Evolutionary conservation across 768 basidiomycete species (phyloP), one percentile per base, ranked within the genome.

Genomic region (Phylloporus arenicola): DNA sequence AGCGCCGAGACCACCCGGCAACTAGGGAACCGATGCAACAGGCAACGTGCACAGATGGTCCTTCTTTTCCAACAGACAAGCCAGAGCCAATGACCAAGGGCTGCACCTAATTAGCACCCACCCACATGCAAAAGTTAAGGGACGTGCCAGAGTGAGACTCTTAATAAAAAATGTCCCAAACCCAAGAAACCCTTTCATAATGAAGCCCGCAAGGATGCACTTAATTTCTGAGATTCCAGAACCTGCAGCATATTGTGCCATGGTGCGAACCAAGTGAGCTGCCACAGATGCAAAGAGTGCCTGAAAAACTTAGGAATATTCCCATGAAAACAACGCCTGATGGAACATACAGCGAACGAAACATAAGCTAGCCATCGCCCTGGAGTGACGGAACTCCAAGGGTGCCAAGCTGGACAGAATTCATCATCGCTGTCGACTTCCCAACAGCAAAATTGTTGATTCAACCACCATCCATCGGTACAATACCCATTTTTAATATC

Each of bases 171-270:
- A 86, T 1, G 96, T 98, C 64, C 85, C 82, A 53, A 86, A 83
- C 13, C 92, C 88, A 31, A 98, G 77, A 68, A 87, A 99, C 0
- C 93, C 92, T 67, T 96, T 85, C 88, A 99, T 97, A 58, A 94
- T 78, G 70, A 99, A 99, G 4, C 96, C 96, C 9, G 90, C 91
- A 27, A 99, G 74, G 58, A 98, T 97, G 64, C 92, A 96, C 63
- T 98, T 99, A 70, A 99, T 97, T 69, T 99, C 96, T 19, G 94
- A 92, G 43, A 99, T 98, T 45, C 96, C 96, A 51, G 94, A 97
- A 6, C 96, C 94, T 17, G 96, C 96, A 13, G 96, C 94, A 68
- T 95, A 95, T 47, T 84, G 93, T 9, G 95, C 94, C 60, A 94
- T 81, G 9, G 82, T 83, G 47, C 81, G 79, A 48, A 98, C 96